Conservation (phyloP, 2,329 filamentous ascomycete species). For the Pezicula rhizophila region DNA sequence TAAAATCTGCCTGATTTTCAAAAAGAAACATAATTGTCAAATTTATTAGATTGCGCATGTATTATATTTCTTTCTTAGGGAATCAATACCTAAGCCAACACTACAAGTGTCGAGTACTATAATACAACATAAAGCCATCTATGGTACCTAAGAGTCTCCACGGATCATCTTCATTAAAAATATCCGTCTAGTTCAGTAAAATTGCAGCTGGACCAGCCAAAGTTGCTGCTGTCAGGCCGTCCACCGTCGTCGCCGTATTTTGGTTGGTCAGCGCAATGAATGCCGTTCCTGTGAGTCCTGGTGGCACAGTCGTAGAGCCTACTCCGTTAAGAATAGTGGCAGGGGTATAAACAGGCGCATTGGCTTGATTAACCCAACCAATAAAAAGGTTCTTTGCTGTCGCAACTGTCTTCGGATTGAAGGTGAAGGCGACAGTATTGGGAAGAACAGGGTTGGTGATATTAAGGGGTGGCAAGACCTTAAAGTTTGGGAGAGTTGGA, state of each 20-base stretch:
- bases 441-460: conserved; percentile 2
- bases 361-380: conserved; percentile 4
- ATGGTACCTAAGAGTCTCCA: too few species aligned
- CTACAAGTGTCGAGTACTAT: too few species aligned
- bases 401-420: not conserved
- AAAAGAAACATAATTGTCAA: too few species aligned
- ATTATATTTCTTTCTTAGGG: too few species aligned
- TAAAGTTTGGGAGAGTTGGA: conserved; percentile 1
- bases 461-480: conserved; percentile 5
- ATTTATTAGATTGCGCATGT: too few species aligned
- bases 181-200: conserved; percentile 3
- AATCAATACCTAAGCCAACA: too few species aligned
- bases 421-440: conserved; percentile 4
- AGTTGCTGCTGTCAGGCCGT: conserved; percentile 5
- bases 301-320: not conserved
- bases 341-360: conserved; percentile 1
- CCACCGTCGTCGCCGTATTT: conserved; percentile 2
- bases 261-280: conserved; percentile 7
- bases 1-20: too few species aligned
- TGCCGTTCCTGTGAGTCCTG: conserved; percentile 4
- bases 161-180: too few species aligned
- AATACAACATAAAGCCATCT: too few species aligned
- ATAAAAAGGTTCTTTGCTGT: not conserved
- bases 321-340: conserved; percentile 3
- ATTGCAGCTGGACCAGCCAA: conserved; percentile 6